Percentiles rank a stretch among this genome's conserved stretches.
phyloP scores from a whole-genome alignment of 352 stramenopile genomes.

The Globisporangium nodosum region DNA sequence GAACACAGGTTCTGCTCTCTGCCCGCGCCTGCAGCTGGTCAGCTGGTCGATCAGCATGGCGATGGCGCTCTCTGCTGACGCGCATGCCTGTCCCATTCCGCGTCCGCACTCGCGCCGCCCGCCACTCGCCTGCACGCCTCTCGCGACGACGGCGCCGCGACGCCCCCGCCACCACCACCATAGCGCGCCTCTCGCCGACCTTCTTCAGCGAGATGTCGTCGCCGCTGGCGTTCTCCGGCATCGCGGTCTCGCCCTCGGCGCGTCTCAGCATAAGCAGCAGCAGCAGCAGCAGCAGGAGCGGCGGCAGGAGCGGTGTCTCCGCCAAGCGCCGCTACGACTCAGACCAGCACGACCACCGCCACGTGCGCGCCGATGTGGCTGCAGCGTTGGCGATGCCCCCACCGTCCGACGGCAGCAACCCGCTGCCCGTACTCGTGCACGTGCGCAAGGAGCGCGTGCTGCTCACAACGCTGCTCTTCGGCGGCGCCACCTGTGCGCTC shows the following conservation, averaged over 20 bases:
- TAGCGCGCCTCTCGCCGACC: neutral
- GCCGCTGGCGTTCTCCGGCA: constrained; percentile 60
- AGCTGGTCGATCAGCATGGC: too few relatives aligned
- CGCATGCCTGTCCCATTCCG: neutral
- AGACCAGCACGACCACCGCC: too few relatives aligned
- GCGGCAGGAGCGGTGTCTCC: constrained; percentile 6
- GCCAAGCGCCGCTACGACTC: constrained; percentile 13
- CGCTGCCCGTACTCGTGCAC: constrained; percentile 36
- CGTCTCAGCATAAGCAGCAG: constrained; percentile 14
- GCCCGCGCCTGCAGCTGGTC: too few relatives aligned
- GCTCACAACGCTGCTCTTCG: constrained; percentile 14
- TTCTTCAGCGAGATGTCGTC: constrained; percentile 33
- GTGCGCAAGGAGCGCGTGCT: constrained; percentile 36
- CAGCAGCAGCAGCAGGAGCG: constrained; percentile 15
- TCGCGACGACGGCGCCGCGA: neutral
- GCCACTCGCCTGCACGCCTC: neutral
- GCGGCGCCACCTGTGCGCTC: constrained; percentile 14
- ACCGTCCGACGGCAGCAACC: constrained; percentile 13
- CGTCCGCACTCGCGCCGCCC: neutral
- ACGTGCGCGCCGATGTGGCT: neutral
- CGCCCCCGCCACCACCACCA: neutral
- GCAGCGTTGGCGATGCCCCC: neutral
- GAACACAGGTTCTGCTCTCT: too few relatives aligned
- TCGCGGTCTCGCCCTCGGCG: constrained; percentile 47
- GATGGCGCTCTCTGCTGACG: neutral